These are phyloP conservation scores for Euphorbia peplus DNA, from an alignment of 345 rosid genomes.

Conservation along the genomic window DNA sequence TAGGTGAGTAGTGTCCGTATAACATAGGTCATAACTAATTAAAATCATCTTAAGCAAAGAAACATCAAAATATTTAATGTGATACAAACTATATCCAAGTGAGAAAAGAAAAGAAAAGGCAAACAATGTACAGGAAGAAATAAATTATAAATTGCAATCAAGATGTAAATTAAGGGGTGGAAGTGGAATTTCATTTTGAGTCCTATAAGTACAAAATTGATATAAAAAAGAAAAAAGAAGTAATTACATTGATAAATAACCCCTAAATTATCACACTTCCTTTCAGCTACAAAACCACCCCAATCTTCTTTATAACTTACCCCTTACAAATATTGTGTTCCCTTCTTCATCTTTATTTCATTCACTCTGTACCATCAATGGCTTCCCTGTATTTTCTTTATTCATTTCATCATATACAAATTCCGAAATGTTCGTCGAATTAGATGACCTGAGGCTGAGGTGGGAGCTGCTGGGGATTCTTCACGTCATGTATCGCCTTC, in stretches of 20 bases:
- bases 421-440: slow-evolving; percentile 7
- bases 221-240: too few species aligned
- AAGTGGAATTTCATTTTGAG: neutral
- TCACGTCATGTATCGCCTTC: slow-evolving; percentile 43
- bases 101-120: too few species aligned
- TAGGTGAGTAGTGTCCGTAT: too few species aligned
- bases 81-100: too few species aligned
- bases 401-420: slow-evolving; percentile 31
- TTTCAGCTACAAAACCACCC: neutral
- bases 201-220: neutral
- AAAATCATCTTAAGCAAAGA: too few species aligned
- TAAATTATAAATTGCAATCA: too few species aligned
- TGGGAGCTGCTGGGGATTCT: slow-evolving; percentile 22
- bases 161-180: neutral
- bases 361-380: neutral
- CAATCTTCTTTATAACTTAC: neutral
- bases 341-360: slow-evolving; percentile 5
- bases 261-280: neutral
- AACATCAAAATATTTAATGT: too few species aligned
- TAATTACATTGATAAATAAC: neutral
- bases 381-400: neutral
- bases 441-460: slow-evolving; percentile 18
- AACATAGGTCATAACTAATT: too few species aligned
- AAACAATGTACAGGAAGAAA: too few species aligned
- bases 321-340: neutral